Evolutionary conservation across 2,329 filamentous ascomycete genomes (phyloP).

Genomic region (Sporothrix schenckii): DNA sequence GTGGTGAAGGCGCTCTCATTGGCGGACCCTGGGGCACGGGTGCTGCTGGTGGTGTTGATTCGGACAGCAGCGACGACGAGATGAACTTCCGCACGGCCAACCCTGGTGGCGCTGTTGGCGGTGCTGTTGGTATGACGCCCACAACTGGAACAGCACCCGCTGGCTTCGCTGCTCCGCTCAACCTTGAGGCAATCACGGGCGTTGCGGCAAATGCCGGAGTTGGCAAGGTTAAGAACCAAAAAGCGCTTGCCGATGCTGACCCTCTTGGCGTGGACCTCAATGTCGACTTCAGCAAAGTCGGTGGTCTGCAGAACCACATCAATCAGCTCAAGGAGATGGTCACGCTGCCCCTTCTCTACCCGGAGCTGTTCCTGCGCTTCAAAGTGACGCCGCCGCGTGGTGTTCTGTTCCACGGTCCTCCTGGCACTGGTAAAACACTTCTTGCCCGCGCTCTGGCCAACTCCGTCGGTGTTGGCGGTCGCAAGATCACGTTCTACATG

Average conservation of each 20-base stretch:
- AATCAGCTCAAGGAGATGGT: slow-evolving; percentile 99
- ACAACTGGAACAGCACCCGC: slow-evolving; percentile 48
- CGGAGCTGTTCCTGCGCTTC: slow-evolving; percentile 88
- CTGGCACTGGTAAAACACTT: slow-evolving; percentile 97
- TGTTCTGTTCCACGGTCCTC: slow-evolving; percentile 94
- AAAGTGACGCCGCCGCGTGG: slow-evolving; percentile 92
- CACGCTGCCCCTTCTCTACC: slow-evolving; percentile 87
- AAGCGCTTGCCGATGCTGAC: slow-evolving; percentile 89
- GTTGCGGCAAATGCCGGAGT: slow-evolving; percentile 70
- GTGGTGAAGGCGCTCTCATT: slow-evolving; percentile 71
- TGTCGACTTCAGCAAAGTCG: slow-evolving; percentile 92
- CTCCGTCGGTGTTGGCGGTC: slow-evolving; percentile 82
- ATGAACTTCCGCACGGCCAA: slow-evolving; percentile 47
- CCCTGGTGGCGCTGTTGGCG: slow-evolving; percentile 54
- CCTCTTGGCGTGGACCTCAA: slow-evolving; percentile 90
- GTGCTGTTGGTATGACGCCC: slow-evolving; percentile 65
- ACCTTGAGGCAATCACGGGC: slow-evolving; percentile 48
- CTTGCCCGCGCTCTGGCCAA: slow-evolving; percentile 90
- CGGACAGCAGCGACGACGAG: slow-evolving; percentile 96
- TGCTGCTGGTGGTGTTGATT: slow-evolving; percentile 79
- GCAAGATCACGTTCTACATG: slow-evolving; percentile 99
- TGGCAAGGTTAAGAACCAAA: slow-evolving; percentile 90
- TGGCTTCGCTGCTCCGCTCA: slow-evolving; percentile 41
- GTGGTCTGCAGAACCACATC: slow-evolving; percentile 89
- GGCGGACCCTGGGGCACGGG: slow-evolving; percentile 74